A percentile compares a stretch with the other conserved stretches of the same genome.
These are phyloP conservation scores for Eleusine indica DNA, from an alignment of 176 grass and related monocot species.

Conservation along the genomic window DNA sequence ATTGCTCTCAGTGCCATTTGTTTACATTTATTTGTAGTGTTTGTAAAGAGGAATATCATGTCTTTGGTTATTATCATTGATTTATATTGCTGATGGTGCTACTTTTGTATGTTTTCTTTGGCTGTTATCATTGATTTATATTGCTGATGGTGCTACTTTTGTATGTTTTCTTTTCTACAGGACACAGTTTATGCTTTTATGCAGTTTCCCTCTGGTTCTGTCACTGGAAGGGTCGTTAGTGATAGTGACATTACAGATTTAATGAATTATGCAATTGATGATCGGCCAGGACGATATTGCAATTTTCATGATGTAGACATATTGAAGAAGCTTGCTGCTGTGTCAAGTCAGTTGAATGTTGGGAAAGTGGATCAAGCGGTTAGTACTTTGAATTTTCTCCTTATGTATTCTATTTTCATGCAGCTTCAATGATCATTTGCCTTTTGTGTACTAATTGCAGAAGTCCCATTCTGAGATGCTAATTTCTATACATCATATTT, in stretches of 20 bases:
- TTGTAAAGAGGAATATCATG: neutral
- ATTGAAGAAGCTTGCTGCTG: constrained; percentile 68
- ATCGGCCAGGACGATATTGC: constrained; percentile 30
- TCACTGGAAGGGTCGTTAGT: constrained; percentile 24
- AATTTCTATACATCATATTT: constrained; percentile 62
- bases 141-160: constrained; percentile 20
- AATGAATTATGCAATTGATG: constrained; percentile 35
- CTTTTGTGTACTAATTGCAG: constrained; percentile 58
- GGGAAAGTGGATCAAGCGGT: constrained; percentile 58
- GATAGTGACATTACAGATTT: constrained; percentile 22
- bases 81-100: constrained; percentile 25
- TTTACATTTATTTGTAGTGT: neutral
- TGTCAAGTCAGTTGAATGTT: constrained; percentile 58
- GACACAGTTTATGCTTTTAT: constrained; percentile 72
- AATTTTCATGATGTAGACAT: constrained; percentile 40
- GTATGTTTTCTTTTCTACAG: constrained; percentile 55
- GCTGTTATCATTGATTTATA: neutral
- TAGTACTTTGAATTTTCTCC: constrained; percentile 27
- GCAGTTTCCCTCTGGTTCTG: constrained; percentile 60
- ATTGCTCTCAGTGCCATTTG: neutral
- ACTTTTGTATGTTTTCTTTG: too few species aligned
- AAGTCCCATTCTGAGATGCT: constrained; percentile 52
- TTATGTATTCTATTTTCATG: constrained; percentile 33
- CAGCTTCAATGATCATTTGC: neutral
- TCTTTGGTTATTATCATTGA: neutral